A percentile compares a stretch with the other conserved stretches of the same genome.
These are phyloP conservation scores for Diplodia sapinea DNA, from an alignment of 2,329 filamentous ascomycete genomes.

Conservation along the genomic window DNA sequence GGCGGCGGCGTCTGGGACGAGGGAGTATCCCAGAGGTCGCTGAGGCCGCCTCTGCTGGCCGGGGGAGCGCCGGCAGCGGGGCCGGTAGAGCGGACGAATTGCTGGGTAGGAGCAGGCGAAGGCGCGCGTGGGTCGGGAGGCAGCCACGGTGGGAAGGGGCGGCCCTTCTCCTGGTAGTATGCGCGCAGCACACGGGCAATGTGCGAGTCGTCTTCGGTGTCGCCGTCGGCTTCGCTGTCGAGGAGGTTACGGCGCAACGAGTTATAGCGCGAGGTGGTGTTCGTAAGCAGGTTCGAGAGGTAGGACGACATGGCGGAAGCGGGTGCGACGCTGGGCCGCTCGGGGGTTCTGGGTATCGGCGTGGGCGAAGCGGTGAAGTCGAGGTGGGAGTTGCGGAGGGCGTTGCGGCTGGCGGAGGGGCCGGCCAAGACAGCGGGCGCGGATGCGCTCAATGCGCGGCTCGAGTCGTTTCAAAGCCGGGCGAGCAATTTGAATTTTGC, in stretches of 20 bases:
- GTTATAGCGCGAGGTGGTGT: conserved; percentile 63
- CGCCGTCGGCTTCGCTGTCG: conserved; percentile 62
- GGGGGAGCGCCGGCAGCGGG: conserved; percentile 40
- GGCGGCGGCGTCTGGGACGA: conserved; percentile 46
- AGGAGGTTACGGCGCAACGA: conserved; percentile 69
- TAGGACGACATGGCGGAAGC: conserved; percentile 65
- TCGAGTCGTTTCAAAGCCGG: conserved; percentile 8
- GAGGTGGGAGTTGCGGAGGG: conserved; percentile 20
- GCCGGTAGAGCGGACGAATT: conserved; percentile 52
- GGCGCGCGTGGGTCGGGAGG: conserved; percentile 84
- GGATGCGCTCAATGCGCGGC: conserved; percentile 23
- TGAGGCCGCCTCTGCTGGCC: conserved; percentile 56
- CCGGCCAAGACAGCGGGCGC: conserved; percentile 25
- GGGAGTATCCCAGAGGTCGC: conserved; percentile 64
- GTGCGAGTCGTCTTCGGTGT: conserved; percentile 84
- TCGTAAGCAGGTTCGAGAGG: conserved; percentile 73
- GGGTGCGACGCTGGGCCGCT: conserved; percentile 16
- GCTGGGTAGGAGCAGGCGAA: conserved; percentile 55
- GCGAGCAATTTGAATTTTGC: conserved; percentile 1
- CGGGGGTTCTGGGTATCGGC: neutral
- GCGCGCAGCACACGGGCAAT: conserved; percentile 89
- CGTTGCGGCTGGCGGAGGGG: conserved; percentile 19
- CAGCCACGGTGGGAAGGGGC: conserved; percentile 82
- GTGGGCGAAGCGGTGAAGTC: conserved; percentile 20
- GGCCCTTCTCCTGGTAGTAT: conserved; percentile 90